A percentile compares a stretch with the other conserved stretches of the same genome.
Conservation (phyloP, 2,329 filamentous ascomycete species). For the Botrytis porri region DNA sequence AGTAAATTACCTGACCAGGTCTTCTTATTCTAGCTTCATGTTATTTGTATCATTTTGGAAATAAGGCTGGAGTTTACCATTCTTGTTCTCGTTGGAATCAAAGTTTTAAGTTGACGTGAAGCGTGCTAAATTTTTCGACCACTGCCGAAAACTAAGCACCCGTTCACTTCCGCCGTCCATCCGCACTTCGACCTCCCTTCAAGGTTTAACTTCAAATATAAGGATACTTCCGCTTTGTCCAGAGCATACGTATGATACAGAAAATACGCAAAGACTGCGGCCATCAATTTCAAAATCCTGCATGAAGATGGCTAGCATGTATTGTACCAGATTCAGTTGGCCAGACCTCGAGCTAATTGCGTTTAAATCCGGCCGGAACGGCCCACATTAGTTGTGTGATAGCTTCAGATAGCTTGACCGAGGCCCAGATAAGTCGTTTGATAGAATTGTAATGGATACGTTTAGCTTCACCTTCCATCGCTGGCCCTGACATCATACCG, state of each 20-base stretch:
- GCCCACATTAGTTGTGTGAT: neutral
- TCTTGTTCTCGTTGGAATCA: neutral
- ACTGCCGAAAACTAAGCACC: neutral
- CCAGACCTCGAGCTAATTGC: neutral
- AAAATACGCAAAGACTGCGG: neutral
- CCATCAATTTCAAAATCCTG: neutral
- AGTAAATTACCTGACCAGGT: constrained; percentile 54
- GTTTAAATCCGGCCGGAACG: neutral
- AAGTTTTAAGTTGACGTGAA: neutral
- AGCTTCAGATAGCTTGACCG: neutral
- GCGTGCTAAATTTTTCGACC: neutral
- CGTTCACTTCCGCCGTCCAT: neutral
- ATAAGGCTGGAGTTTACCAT: neutral
- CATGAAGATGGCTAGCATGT: neutral
- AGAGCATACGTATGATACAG: no score
- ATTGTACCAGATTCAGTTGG: neutral
- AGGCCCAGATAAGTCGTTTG: neutral
- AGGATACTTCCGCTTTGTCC: neutral
- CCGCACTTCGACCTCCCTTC: neutral
- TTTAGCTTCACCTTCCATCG: neutral
- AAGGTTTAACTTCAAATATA: neutral
- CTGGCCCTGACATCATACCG: neutral
- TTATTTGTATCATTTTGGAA: neutral
- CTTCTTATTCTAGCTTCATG: constrained; percentile 47
- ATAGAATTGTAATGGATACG: neutral